Conservation (phyloP, 139 green algal genomes). For the Gonium pectorale region DNA sequence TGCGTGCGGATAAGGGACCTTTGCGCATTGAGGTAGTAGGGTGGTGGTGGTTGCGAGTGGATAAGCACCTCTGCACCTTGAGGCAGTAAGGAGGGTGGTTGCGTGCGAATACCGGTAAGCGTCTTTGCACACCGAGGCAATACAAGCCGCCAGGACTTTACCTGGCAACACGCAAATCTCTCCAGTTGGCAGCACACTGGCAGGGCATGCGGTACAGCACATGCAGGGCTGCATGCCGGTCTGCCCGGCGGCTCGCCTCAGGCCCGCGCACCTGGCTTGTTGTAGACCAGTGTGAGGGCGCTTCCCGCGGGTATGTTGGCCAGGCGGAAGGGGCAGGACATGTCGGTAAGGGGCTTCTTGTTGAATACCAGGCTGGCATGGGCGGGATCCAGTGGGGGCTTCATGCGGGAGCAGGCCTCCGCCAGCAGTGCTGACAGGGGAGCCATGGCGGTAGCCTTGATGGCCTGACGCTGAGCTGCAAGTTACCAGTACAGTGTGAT, state of each 20-base stretch:
- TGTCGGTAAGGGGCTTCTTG: conserved; percentile 36
- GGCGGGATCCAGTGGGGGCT: conserved; percentile 38
- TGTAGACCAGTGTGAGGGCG: conserved; percentile 16
- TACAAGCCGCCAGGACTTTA: no score
- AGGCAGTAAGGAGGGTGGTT: no score
- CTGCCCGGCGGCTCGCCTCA: background rate
- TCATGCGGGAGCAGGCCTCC: conserved; percentile 33
- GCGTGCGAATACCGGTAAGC: no score
- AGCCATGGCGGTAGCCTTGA: conserved; percentile 42
- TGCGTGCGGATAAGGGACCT: no score
- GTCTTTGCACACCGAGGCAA: no score
- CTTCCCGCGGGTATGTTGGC: conserved; percentile 41
- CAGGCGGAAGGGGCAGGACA: conserved; percentile 44
- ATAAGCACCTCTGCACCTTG: no score
- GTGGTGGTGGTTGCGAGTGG: no score
- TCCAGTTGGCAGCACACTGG: no score
- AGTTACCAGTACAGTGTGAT: no score
- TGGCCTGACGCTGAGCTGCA: conserved; percentile 30
- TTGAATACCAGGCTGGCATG: background rate
- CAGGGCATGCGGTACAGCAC: no score
- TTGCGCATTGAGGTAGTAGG: no score
- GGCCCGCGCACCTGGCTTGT: background rate
- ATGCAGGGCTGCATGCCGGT: background rate
- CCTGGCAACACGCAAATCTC: no score
- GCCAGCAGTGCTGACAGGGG: conserved; percentile 20